These are phyloP conservation scores for Arabidopsis lyrata DNA, from an alignment of 441 rosid species.

Conservation along the genomic window DNA sequence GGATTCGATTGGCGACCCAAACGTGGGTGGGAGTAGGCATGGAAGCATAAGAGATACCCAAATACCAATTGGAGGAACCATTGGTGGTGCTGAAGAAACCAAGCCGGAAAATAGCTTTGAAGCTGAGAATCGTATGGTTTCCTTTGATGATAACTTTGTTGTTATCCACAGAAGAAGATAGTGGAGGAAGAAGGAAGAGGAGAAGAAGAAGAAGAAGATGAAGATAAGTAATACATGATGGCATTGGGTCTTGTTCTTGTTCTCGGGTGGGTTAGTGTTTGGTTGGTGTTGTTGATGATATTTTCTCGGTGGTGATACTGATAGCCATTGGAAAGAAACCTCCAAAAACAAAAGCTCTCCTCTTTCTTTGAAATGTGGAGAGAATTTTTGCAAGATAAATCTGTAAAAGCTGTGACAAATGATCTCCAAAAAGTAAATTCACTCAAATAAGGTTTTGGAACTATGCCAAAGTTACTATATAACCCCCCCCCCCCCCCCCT, in stretches of 20 bases:
- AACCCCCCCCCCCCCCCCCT: too few species aligned
- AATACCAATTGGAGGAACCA: conserved; percentile 53
- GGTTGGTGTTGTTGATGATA: background rate
- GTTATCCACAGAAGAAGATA: conserved; percentile 19
- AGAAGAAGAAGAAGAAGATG: conserved; percentile 14
- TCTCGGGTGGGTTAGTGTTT: conserved; percentile 8
- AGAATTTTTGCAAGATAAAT: too few species aligned
- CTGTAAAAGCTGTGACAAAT: too few species aligned
- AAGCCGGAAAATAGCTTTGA: conserved; percentile 55
- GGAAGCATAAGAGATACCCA: conserved; percentile 80
- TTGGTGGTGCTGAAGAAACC: conserved; percentile 63
- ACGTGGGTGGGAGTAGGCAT: conserved; percentile 61
- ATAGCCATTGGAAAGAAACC: conserved; percentile 38
- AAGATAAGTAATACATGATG: conserved; percentile 27
- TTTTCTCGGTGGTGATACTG: conserved; percentile 14
- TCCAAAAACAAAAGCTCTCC: conserved; percentile 2
- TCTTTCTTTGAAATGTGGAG: too few species aligned
- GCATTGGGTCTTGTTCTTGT: conserved; percentile 28
- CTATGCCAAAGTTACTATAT: too few species aligned
- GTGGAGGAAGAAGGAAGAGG: conserved; percentile 38
- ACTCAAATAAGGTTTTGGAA: too few species aligned
- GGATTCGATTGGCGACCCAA: conserved; percentile 86
- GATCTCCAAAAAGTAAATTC: too few species aligned
- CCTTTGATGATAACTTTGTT: conserved; percentile 52
- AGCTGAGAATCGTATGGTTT: conserved; percentile 56